Conservation (phyloP, 2,329 filamentous ascomycete genomes). For the Magnaporthiopsis incrustans region DNA sequence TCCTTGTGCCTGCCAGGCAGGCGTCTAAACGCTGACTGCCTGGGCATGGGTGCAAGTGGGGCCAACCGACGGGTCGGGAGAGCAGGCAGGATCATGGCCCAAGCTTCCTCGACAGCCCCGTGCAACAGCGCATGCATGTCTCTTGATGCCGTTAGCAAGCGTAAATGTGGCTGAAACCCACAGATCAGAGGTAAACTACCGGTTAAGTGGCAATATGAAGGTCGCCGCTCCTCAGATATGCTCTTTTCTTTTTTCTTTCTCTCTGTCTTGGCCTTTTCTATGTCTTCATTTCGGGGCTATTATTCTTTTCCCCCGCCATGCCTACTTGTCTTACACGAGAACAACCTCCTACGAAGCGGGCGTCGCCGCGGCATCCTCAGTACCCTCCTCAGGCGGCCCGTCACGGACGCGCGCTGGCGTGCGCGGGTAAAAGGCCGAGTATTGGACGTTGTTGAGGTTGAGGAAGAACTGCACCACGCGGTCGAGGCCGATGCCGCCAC, state of each 20-base stretch:
- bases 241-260: neutral
- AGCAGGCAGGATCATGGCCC: neutral
- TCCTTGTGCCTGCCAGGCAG: neutral
- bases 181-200: too few species aligned
- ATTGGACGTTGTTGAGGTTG: slow-evolving; percentile 49
- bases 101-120: too few species aligned
- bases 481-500: slow-evolving; percentile 83
- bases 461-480: slow-evolving; percentile 65
- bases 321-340: neutral
- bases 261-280: neutral
- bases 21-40: too few species aligned
- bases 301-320: neutral
- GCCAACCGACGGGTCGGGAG: neutral
- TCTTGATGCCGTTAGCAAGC: too few species aligned
- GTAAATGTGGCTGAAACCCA: too few species aligned
- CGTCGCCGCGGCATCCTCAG: slow-evolving; percentile 1
- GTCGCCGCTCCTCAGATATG: too few species aligned
- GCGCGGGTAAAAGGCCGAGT: slow-evolving; percentile 49
- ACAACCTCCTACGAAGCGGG: neutral
- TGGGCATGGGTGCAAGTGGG: neutral
- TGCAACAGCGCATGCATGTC: too few species aligned
- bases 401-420: slow-evolving; percentile 30
- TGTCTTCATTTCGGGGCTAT: neutral
- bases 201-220: too few species aligned
- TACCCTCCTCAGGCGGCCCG: slow-evolving; percentile 3